Base-by-base conservation (phyloP, 2,329 filamentous ascomycete species). In the Neonectria magnoliae region DNA sequence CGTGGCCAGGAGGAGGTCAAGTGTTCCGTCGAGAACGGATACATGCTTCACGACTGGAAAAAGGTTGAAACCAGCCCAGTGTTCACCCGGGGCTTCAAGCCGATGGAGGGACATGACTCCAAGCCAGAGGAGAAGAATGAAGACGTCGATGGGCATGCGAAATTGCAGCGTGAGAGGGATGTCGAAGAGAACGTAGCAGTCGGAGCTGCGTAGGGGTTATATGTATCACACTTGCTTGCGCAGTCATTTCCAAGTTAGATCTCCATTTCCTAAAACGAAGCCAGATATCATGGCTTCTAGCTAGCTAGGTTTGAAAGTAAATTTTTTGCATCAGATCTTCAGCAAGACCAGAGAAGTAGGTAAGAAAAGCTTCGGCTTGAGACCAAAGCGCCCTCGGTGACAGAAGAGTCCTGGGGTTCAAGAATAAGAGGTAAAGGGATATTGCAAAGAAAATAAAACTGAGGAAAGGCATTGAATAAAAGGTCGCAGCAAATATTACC, bases 1-100 rank as follows among this genome's bases (percentile, higher is more conserved):
- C 66, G 69, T 4, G 69, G 69, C 0, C 66, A 70, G 52, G 68
- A 71, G 33, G 69, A 71, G 38, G 69, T 71, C 59, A 68, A 65
- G n/a, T 71, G 68, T 20, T 71, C 68, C 1, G 64, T 71, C 6
- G 68, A 71, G 20, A 71, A 71, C 20, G 69, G 68, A 1, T 66
- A 64, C 45, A 67, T 70, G 68, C 66, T 71, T 54, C 69, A 71
- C 14, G 69, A 71, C 54, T 71, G 69, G 69, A 62, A 71, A 4
- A 67, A 70, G 51, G 65, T 71, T 20, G 59, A 68, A 45, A 20
- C 58, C 1, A 71, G 69, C 14, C 69, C 69, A 7, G 69, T 71
- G 1, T 71, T 71, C 25, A 68, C 66, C 25, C 62, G 66, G 4
- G 69, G 69, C 2, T 71, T 71, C 58, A 71, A 69, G 25, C 69